phyloP scores from a whole-genome alignment of 768 basidiomycete genomes.

The Boletus pseudo-olivaceus region DNA sequence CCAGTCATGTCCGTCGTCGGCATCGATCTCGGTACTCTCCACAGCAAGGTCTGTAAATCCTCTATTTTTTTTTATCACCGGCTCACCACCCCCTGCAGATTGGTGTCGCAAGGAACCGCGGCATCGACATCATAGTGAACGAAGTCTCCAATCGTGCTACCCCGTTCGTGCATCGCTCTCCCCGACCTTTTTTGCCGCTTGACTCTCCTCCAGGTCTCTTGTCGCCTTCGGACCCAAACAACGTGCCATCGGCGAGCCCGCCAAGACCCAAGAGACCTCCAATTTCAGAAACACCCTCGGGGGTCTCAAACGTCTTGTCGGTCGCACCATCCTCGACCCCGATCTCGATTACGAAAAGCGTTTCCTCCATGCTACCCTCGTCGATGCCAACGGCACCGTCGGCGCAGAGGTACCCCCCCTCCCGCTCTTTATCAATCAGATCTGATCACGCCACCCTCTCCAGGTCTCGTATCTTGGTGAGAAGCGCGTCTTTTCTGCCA shows the following conservation, averaged over 20 bases:
- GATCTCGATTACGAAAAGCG: conserved; percentile 88
- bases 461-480: conserved; percentile 92
- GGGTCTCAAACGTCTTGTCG: conserved; percentile 85
- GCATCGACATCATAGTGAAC: conserved; percentile 98
- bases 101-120: conserved; percentile 91
- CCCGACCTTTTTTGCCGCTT: background rate
- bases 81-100: conserved; percentile 48
- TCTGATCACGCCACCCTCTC: conserved; percentile 4
- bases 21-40: conserved; percentile 87
- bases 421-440: conserved; percentile 4
- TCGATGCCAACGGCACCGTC: conserved; percentile 79
- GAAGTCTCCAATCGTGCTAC: conserved; percentile 97
- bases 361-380: conserved; percentile 82
- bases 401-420: conserved; percentile 67
- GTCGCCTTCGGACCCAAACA: conserved; percentile 93
- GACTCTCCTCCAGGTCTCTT: conserved; percentile 63
- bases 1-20: conserved; percentile 84
- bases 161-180: conserved; percentile 59
- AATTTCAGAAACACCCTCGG: conserved; percentile 99
- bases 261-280: conserved; percentile 96
- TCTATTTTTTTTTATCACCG: background rate
- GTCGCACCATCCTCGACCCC: conserved; percentile 72
- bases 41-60: conserved; percentile 63
- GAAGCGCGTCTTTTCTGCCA: conserved; percentile 71
- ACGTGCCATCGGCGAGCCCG: conserved; percentile 88